These are phyloP conservation scores for Candida maltosa DNA, from an alignment of 805 yeast genomes.

Conservation along the genomic window DNA sequence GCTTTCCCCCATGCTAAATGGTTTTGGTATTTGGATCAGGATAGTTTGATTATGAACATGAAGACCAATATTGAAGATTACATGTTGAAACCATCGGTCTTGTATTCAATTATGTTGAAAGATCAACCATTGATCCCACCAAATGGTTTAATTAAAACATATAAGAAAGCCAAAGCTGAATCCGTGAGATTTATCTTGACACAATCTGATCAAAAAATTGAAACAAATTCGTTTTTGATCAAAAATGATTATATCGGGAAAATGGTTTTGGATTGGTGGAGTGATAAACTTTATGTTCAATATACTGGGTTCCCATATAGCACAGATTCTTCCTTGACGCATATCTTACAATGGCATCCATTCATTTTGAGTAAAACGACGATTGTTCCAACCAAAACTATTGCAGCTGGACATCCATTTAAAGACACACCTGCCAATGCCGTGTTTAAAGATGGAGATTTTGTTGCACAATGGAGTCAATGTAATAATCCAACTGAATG, in stretches of 20 bases:
- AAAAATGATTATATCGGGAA: conserved; percentile 62
- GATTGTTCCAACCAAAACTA: conserved; percentile 53
- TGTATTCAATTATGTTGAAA: conserved; percentile 61
- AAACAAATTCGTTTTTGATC: conserved; percentile 69
- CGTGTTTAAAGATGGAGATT: conserved; percentile 62
- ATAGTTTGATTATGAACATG: conserved; percentile 72
- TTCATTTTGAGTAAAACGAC: conserved; percentile 68
- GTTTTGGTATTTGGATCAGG: conserved; percentile 84
- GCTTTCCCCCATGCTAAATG: conserved; percentile 91
- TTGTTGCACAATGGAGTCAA: conserved; percentile 59
- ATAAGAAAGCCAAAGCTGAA: conserved; percentile 52
- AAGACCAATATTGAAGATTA: conserved; percentile 58
- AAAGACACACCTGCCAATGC: conserved; percentile 36
- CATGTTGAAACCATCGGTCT: conserved; percentile 55
- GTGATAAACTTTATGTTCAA: conserved; percentile 65
- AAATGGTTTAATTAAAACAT: conserved; percentile 65
- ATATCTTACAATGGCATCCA: conserved; percentile 94
- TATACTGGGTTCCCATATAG: conserved; percentile 59
- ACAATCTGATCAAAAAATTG: conserved; percentile 63
- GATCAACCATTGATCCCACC: conserved; percentile 76
- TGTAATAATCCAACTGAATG: conserved; percentile 53
- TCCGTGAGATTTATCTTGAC: conserved; percentile 62
- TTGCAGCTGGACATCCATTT: conserved; percentile 26
- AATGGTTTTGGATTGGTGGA: conserved; percentile 76
- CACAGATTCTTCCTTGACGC: conserved; percentile 74